Evolutionary conservation across 139 green algal genomes (phyloP).

Genomic region (Closterium sp.): DNA sequence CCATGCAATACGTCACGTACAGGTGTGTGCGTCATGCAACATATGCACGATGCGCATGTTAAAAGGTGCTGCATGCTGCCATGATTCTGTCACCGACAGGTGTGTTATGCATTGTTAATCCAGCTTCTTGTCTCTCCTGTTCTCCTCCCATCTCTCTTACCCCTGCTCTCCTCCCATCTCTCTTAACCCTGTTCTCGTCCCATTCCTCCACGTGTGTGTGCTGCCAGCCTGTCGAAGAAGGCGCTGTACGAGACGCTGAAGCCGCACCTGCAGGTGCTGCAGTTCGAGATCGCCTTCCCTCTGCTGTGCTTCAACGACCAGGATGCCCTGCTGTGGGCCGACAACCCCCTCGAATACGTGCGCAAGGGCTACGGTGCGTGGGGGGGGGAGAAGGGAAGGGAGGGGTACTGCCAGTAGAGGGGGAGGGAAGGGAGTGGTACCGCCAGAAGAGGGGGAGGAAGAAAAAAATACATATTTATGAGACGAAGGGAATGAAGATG

Average conservation of each 20-base stretch:
- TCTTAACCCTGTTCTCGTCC: not conserved
- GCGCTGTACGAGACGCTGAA: constrained; percentile 73
- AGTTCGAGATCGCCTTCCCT: constrained; percentile 80
- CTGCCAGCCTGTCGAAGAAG: not conserved
- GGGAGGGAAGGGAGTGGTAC: not conserved
- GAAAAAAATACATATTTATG: too few relatives aligned
- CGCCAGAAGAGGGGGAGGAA: too few relatives aligned
- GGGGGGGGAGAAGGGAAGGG: not conserved
- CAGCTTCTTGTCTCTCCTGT: not conserved
- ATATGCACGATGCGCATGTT: too few relatives aligned
- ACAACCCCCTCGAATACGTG: constrained; percentile 97
- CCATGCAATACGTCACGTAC: constrained; percentile 73
- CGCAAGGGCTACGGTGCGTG: constrained; percentile 68
- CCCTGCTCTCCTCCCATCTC: too few relatives aligned
- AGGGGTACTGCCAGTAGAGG: not conserved
- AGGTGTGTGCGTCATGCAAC: constrained; percentile 3
- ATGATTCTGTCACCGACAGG: not conserved
- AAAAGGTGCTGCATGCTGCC: not conserved
- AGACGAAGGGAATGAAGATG: too few relatives aligned
- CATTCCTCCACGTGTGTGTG: not conserved
- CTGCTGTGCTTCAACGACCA: constrained; percentile 86
- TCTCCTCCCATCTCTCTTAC: too few relatives aligned
- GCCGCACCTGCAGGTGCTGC: constrained; percentile 69
- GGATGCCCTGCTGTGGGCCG: constrained; percentile 84
- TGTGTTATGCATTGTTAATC: not conserved